These are phyloP conservation scores for Kokia cookei DNA, from an alignment of 441 rosid genomes.

Conservation along the genomic window DNA sequence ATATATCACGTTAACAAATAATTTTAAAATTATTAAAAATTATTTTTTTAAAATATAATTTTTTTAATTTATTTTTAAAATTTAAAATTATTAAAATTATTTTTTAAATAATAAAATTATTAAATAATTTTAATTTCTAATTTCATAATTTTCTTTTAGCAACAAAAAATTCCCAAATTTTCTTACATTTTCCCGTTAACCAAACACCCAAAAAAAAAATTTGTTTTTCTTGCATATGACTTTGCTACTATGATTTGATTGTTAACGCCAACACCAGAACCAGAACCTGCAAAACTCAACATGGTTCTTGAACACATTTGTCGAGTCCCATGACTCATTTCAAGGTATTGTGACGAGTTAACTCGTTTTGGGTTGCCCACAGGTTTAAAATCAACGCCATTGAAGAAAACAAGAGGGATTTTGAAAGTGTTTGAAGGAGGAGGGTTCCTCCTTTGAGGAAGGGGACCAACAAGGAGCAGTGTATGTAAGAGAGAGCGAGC, in stretches of 20 bases:
- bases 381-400: slow-evolving; percentile 15
- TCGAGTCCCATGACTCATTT: slow-evolving; percentile 22
- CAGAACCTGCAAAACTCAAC: slow-evolving; percentile 34
- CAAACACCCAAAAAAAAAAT: too few species aligned
- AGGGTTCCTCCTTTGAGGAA: slow-evolving; percentile 90
- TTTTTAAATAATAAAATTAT: too few species aligned
- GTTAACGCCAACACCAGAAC: slow-evolving; percentile 13
- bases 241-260: slow-evolving; percentile 30
- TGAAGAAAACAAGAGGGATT: slow-evolving; percentile 43
- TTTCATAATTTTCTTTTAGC: too few species aligned
- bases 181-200: too few species aligned
- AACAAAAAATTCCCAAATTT: too few species aligned
- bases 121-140: too few species aligned
- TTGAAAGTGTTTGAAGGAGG: slow-evolving; percentile 59
- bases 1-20: too few species aligned
- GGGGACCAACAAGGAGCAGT: slow-evolving; percentile 73
- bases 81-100: too few species aligned
- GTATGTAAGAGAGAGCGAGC: slow-evolving; percentile 78
- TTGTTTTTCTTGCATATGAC: neutral
- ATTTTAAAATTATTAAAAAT: too few species aligned
- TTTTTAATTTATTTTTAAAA: too few species aligned
- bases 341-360: slow-evolving; percentile 10
- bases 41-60: too few species aligned
- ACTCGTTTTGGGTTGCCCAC: slow-evolving; percentile 8
- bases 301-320: slow-evolving; percentile 45